These are phyloP conservation scores for Ogataea philodendri DNA, from an alignment of 805 yeast species.

Conservation along the genomic window DNA sequence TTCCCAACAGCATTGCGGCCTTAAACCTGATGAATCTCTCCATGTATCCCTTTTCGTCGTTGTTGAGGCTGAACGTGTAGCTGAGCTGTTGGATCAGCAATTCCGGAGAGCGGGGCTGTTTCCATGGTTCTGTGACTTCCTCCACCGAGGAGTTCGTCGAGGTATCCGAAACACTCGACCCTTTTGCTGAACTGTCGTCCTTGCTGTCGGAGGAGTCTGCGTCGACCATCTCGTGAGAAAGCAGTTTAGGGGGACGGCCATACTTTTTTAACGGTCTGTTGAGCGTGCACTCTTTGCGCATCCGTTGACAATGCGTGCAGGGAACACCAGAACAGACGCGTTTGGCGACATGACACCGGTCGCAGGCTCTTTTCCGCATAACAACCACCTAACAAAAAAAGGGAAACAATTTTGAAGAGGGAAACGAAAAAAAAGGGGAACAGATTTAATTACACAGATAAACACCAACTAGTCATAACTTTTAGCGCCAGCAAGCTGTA, in stretches of 20 bases:
- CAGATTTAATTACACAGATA: no score
- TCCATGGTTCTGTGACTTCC: no score
- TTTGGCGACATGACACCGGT: slow-evolving; percentile 8
- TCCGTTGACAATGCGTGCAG: slow-evolving; percentile 4
- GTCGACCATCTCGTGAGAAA: slow-evolving; percentile 1
- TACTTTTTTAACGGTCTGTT: slow-evolving; percentile 9
- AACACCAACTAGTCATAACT: slow-evolving; percentile 4
- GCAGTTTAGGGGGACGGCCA: slow-evolving; percentile 8
- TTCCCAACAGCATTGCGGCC: slow-evolving; percentile 2
- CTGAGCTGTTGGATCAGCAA: slow-evolving; percentile 3
- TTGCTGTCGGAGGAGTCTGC: not conserved
- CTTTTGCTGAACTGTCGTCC: not conserved
- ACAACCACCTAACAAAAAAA: slow-evolving; percentile 5
- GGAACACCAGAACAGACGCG: slow-evolving; percentile 9
- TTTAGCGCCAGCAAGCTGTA: slow-evolving; percentile 32
- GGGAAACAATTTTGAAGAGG: slow-evolving; percentile 5
- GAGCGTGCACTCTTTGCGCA: slow-evolving; percentile 4
- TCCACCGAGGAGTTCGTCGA: no score
- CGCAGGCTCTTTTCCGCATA: slow-evolving; percentile 13
- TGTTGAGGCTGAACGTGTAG: slow-evolving; percentile 3
- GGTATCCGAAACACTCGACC: not conserved
- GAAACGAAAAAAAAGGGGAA: no score
- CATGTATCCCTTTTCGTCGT: slow-evolving; percentile 3
- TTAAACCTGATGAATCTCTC: slow-evolving; percentile 3
- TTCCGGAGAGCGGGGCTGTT: no score